These are phyloP conservation scores for Rhodotorula sp. DNA, from an alignment of 1,284 basidiomycete species.

Conservation along the genomic window DNA sequence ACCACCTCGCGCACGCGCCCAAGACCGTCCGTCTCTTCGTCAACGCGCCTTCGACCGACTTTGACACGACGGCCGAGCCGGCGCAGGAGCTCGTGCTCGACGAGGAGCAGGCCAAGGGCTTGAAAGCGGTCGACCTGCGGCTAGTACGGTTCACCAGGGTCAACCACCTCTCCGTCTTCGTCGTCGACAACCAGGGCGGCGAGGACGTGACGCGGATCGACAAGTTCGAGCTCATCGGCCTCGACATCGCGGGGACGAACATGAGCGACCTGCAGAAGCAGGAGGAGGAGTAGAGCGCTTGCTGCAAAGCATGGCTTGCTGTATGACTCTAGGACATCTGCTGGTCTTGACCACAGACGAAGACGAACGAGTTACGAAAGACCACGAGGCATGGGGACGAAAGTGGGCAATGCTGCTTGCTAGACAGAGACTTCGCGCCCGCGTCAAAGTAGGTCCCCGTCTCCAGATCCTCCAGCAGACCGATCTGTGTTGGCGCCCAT, in stretches of 20 bases:
- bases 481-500: neutral
- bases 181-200: conserved; percentile 43
- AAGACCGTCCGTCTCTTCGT: conserved; percentile 43
- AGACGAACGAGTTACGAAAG: neutral
- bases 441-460: neutral
- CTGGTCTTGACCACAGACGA: neutral
- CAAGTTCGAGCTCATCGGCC: conserved; percentile 43
- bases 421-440: no score
- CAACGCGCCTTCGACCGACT: conserved; percentile 38
- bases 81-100: conserved; percentile 42
- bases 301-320: neutral
- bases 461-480: conserved; percentile 1
- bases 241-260: conserved; percentile 36
- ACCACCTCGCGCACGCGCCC: conserved; percentile 31
- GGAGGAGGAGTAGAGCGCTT: conserved; percentile 29
- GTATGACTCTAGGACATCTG: no score
- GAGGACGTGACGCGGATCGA: conserved; percentile 44
- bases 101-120: conserved; percentile 40
- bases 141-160: conserved; percentile 45
- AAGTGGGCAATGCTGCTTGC: no score
- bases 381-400: no score
- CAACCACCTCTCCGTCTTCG: conserved; percentile 42
- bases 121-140: conserved; percentile 41
- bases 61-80: conserved; percentile 42
- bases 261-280: conserved; percentile 35